Evolutionary conservation across 257 asterid species (phyloP), one percentile per base, ranked within the genome.

Genomic region (Solanum ahanhuiri): DNA sequence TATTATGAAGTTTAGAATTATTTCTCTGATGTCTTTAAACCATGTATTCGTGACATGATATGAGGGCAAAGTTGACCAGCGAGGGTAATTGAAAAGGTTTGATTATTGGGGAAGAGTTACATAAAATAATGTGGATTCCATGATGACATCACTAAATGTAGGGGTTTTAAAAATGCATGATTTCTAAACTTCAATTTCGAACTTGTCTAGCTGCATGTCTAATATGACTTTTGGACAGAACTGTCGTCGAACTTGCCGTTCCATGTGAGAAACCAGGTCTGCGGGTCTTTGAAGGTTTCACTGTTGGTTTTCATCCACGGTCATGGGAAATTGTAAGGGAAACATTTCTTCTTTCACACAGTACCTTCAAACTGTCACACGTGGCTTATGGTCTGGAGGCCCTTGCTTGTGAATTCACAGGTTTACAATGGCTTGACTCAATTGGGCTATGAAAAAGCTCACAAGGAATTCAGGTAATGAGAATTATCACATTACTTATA

Each of bases 371-470:
- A 72, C 22, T 77, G 64, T 88, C 63, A 86, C 87, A 43, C 84
- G 35, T 14, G 71, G 79, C 81, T 86, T 79, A 43, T 86, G 45
- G 64, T 84, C 85, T 89, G 87, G 83, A 76, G 37, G 37, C 77
- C 81, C 57, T 25, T 31, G 34, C 83, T 81, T 67, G 81, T 88
- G 82, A 89, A 86, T 85, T 86, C 83, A 87, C 89, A 96, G 99
- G 99, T 95, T 71, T 93, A 92, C 66, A 94, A 96, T 93, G 99
- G 99, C 88, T 81, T 96, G 97, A 94, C 99, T 87, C 99, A 94
- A 82, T 77, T 92, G 89, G 99, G 99, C 43, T 96, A 93, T 91
- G 98, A 95, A 90, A 93, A 91, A 92, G 95, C 93, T 87, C 86
- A 93, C 82, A 86, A 87, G 73, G 97, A 95, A 88, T 96, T 93